Conservation (phyloP, 805 yeast genomes). For the Kodamaea hsintzibuensis region DNA sequence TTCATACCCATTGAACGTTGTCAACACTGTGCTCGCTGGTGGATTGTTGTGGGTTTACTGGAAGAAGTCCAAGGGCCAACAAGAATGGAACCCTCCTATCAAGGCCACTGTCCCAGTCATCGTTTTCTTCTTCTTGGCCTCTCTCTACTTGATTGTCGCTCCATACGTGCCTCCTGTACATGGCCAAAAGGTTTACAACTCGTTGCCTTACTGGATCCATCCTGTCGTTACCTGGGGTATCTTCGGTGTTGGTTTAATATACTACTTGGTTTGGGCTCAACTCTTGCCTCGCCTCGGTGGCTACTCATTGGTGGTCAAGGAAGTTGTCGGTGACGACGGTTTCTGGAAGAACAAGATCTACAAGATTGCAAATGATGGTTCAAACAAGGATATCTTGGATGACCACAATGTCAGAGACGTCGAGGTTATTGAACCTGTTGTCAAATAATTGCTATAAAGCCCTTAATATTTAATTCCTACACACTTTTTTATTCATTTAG, state of each 20-base stretch:
- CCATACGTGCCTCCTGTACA: slow-evolving; percentile 75
- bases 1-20: slow-evolving; percentile 78
- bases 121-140: slow-evolving; percentile 61
- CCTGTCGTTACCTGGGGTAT: slow-evolving; percentile 83
- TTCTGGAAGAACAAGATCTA: slow-evolving; percentile 67
- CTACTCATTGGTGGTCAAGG: slow-evolving; percentile 52
- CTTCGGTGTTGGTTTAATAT: slow-evolving; percentile 61
- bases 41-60: slow-evolving; percentile 63
- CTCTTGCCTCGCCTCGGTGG: slow-evolving; percentile 56
- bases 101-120: slow-evolving; percentile 65
- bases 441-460: background rate
- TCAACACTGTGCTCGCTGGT: slow-evolving; percentile 62
- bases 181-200: slow-evolving; percentile 68
- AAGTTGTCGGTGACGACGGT: slow-evolving; percentile 64
- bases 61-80: slow-evolving; percentile 47
- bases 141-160: slow-evolving; percentile 68
- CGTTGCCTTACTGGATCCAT: slow-evolving; percentile 74
- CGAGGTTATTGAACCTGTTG: background rate
- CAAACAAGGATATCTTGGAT: slow-evolving; percentile 7
- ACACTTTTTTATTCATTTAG: background rate
- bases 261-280: slow-evolving; percentile 66
- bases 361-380: slow-evolving; percentile 29
- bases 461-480: background rate
- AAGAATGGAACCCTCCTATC: slow-evolving; percentile 70
- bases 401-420: slow-evolving; percentile 1